Base-by-base conservation (phyloP, 805 yeast genomes). In the Zygosaccharomyces siamensis region DNA sequence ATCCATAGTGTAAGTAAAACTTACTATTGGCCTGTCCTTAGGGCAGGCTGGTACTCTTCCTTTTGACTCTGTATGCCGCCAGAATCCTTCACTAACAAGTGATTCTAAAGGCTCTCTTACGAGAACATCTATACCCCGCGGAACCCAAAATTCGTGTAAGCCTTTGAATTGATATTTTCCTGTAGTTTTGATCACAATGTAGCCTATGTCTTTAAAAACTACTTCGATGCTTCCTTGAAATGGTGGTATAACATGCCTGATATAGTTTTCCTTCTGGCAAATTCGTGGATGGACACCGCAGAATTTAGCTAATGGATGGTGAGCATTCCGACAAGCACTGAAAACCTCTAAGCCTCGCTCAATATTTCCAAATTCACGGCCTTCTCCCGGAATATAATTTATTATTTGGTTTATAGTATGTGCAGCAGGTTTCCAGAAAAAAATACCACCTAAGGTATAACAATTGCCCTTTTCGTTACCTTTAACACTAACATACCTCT, bases 191-290 rank as follows among this genome's bases (percentile, higher is more conserved):
- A 86, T 62, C 32, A 79, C 76, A 2, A 85, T 52, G 55, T 75
- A 81, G 0, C 93, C 93, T n/a, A 81, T 61, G 51, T 80, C 81
- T 45, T 78, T 79, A 7, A 86, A 55, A 2, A 86, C 84, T 24
- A 86, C 57, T 57, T 86, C 95, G 7, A 86, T 67, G 4, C 77
- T 61, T 0, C 92, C 92, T 50, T 66, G 70, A 56, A 85, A 85
- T n/a, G 88, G 86, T 0, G 93, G 92, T 3, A 86, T 71, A 2
- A 77, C 70, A 52, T 74, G 82, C 49, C 79, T 67, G 0, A 60
- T 66, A 53, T 73, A 58, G 2, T 68, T 60, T 0, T 61, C 55
- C 33, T 50, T 54, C 20, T 53, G 37, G 27, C 59, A 49, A 10
- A 53, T 23, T 5, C 16, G 38, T 8, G 51, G 21, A 12, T 47